Evolutionary conservation across 1,284 basidiomycete genomes (phyloP).

Genomic region (Austroboletus niveus): DNA sequence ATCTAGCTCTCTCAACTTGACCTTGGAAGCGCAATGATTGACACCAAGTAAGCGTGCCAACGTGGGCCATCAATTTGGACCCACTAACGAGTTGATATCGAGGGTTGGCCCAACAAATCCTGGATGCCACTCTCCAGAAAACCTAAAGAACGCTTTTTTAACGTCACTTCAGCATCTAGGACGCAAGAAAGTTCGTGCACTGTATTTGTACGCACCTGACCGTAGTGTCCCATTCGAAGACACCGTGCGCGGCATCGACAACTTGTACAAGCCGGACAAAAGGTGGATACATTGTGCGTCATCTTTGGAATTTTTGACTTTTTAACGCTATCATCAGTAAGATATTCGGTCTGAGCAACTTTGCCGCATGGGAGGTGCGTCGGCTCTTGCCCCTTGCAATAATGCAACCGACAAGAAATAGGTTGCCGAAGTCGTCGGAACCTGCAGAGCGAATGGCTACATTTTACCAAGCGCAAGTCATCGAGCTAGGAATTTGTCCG

Average conservation of each 20-base stretch:
- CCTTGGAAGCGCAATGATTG: constrained; percentile 41
- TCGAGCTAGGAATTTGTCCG: background rate
- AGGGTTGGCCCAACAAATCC: constrained; percentile 37
- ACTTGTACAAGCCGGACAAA: constrained; percentile 40
- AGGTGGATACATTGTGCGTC: constrained; percentile 26
- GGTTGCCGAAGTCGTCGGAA: constrained; percentile 55
- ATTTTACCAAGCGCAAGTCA: constrained; percentile 43
- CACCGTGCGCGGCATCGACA: constrained; percentile 47
- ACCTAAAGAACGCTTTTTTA: constrained; percentile 33
- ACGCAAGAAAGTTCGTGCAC: constrained; percentile 35
- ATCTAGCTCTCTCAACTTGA: constrained; percentile 44
- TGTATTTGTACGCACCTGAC: constrained; percentile 55
- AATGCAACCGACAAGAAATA: constrained; percentile 14
- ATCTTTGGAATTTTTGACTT: background rate
- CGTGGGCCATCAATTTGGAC: background rate
- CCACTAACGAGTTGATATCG: background rate
- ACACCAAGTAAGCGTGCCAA: constrained; percentile 46
- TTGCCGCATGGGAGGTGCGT: constrained; percentile 27
- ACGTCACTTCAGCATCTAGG: constrained; percentile 34
- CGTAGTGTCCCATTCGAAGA: constrained; percentile 46
- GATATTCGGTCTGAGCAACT: constrained; percentile 33
- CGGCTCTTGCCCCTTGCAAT: background rate
- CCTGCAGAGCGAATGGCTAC: constrained; percentile 51
- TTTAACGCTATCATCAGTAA: constrained; percentile 12
- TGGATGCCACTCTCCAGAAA: constrained; percentile 32